phyloP scores from a whole-genome alignment of 2,329 filamentous ascomycete species.

The Penicillium polonicum region DNA sequence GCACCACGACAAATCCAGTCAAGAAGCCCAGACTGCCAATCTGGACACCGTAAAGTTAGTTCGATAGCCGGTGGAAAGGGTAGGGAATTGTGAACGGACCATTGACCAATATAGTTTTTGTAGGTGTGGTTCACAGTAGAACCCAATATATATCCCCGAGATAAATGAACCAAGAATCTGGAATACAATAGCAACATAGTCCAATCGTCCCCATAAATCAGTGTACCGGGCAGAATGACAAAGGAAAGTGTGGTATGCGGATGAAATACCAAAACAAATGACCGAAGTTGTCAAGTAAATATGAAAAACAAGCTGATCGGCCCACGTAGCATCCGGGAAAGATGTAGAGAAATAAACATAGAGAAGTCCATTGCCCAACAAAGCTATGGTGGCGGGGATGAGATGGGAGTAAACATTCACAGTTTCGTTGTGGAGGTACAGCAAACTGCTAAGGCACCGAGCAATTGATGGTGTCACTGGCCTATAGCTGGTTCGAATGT shows the following conservation, averaged over 20 bases:
- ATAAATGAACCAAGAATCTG: conserved; percentile 38
- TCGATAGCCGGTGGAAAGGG: too few species aligned
- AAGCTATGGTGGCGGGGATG: conserved; percentile 25
- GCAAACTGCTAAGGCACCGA: not conserved
- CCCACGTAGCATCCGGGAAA: conserved; percentile 11
- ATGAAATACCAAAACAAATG: conserved; percentile 18
- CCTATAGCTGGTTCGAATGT: not conserved
- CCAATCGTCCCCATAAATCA: conserved; percentile 28
- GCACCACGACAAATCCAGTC: conserved; percentile 36
- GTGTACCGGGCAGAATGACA: conserved; percentile 32
- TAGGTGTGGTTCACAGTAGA: conserved; percentile 33
- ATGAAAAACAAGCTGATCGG: conserved; percentile 21
- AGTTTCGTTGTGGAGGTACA: conserved; percentile 23
- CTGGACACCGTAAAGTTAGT: conserved; percentile 7
- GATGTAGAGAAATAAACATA: conserved; percentile 10
- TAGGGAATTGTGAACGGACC: conserved; percentile 18
- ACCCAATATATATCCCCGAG: conserved; percentile 37
- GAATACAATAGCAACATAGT: conserved; percentile 36
- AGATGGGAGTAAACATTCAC: conserved; percentile 28
- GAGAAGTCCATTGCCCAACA: conserved; percentile 18
- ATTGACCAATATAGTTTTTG: conserved; percentile 38
- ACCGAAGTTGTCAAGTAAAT: conserved; percentile 19
- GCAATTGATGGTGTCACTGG: not conserved
- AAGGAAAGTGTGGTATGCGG: conserved; percentile 36
- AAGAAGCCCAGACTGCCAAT: conserved; percentile 31